Evolutionary conservation across 768 basidiomycete genomes (phyloP).

Genomic region (Leccinum rimulosum): DNA sequence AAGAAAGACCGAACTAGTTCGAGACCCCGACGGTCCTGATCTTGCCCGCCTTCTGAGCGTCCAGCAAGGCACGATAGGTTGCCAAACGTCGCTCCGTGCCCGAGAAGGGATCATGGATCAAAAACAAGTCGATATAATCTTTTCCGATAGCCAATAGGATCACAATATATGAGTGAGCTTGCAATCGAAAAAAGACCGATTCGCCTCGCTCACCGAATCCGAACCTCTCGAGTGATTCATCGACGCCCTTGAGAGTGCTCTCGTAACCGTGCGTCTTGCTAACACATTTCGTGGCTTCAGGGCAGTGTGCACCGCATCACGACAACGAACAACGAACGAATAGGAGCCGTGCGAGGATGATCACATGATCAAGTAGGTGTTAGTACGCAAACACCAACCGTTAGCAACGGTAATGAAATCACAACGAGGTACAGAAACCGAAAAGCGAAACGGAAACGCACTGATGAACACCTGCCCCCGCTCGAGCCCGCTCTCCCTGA

Average conservation of each 20-base stretch:
- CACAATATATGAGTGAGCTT: neutral
- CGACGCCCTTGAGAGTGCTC: constrained; percentile 53
- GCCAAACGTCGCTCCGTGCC: constrained; percentile 64
- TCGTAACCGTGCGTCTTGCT: constrained; percentile 63
- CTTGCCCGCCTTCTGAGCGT: constrained; percentile 61
- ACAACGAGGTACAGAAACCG: neutral
- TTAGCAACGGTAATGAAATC: neutral
- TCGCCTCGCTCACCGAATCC: constrained; percentile 47
- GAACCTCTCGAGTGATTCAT: constrained; percentile 58
- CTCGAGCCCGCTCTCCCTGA: constrained; percentile 52
- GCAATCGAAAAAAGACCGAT: neutral
- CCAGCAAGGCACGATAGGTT: constrained; percentile 68
- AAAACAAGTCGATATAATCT: constrained; percentile 72
- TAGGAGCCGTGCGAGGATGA: neutral
- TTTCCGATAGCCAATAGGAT: neutral
- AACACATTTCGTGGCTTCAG: constrained; percentile 57
- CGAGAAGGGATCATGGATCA: constrained; percentile 72
- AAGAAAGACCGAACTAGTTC: constrained; percentile 59
- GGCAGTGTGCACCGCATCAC: neutral
- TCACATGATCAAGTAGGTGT: neutral
- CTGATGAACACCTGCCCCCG: constrained; percentile 72
- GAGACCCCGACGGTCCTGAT: constrained; percentile 77
- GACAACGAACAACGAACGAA: neutral
- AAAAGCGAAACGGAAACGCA: constrained; percentile 29
- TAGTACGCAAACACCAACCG: neutral